phyloP scores from a whole-genome alignment of 2,329 filamentous ascomycete genomes.

The Xylariaceae sp. region DNA sequence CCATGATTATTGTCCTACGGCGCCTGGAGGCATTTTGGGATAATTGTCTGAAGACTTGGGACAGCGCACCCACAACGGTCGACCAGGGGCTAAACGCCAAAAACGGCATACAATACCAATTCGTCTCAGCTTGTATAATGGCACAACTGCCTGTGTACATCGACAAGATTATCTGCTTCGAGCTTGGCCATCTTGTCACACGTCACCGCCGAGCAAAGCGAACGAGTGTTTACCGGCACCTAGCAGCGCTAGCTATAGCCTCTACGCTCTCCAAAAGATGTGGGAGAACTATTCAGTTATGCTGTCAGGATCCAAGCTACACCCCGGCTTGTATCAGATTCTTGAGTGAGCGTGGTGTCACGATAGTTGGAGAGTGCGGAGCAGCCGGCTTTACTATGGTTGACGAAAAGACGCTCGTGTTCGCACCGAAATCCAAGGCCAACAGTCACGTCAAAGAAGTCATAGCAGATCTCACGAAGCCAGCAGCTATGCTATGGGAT shows the following conservation, averaged over 20 bases:
- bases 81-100: too few species aligned
- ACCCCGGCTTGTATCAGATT: neutral
- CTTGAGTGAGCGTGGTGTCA: neutral
- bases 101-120: neutral
- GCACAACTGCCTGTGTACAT: neutral
- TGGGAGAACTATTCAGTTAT: neutral
- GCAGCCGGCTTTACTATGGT: constrained; percentile 22
- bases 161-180: constrained; percentile 1
- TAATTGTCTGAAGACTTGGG: too few species aligned
- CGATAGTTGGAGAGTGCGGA: constrained; percentile 20
- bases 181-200: neutral
- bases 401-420: constrained; percentile 25
- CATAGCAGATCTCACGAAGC: constrained; percentile 26
- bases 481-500: constrained; percentile 32
- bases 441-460: constrained; percentile 22
- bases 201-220: neutral
- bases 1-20: too few species aligned
- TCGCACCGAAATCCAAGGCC: constrained; percentile 17
- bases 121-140: neutral
- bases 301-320: neutral
- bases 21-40: too few species aligned
- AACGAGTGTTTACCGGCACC: neutral
- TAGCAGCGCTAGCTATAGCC: neutral
- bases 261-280: neutral
- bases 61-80: too few species aligned